These are phyloP conservation scores for Ceratocystis ficicola DNA, from an alignment of 2,329 filamentous ascomycete species.

Conservation along the genomic window DNA sequence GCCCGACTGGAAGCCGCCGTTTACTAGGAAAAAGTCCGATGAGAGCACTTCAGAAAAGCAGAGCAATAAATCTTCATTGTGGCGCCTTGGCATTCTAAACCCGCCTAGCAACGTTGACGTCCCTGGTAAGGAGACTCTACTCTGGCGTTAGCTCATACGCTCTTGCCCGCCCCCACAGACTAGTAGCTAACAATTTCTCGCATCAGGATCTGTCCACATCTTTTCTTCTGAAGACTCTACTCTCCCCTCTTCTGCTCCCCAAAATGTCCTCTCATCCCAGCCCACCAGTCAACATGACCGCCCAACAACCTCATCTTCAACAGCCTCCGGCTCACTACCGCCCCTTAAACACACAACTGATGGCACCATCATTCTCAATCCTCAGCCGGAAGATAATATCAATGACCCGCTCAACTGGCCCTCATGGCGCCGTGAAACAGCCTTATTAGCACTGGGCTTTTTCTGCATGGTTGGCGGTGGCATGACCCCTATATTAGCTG, in stretches of 20 bases:
- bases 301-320: conserved; percentile 20
- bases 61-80: conserved; percentile 25
- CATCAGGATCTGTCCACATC: conserved; percentile 46
- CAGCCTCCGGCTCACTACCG: conserved; percentile 20
- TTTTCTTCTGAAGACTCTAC: conserved; percentile 45
- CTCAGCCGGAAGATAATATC: conserved; percentile 77
- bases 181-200: neutral
- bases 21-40: neutral
- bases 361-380: conserved; percentile 74
- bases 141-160: neutral
- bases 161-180: neutral
- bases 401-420: conserved; percentile 95
- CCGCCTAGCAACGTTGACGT: conserved; percentile 74
- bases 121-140: conserved; percentile 49
- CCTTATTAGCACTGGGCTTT: conserved; percentile 71
- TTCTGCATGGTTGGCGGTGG: conserved; percentile 91
- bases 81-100: conserved; percentile 70
- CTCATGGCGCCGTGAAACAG: conserved; percentile 63
- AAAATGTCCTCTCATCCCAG: conserved; percentile 21
- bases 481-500: conserved; percentile 80
- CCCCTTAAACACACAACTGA: conserved; percentile 64
- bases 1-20: conserved; percentile 2
- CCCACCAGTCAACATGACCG: conserved; percentile 17
- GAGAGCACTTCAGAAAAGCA: neutral
- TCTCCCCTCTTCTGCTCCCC: conserved; percentile 29